Base-by-base conservation (phyloP, 768 basidiomycete species). In the Exidia glandulosa region DNA sequence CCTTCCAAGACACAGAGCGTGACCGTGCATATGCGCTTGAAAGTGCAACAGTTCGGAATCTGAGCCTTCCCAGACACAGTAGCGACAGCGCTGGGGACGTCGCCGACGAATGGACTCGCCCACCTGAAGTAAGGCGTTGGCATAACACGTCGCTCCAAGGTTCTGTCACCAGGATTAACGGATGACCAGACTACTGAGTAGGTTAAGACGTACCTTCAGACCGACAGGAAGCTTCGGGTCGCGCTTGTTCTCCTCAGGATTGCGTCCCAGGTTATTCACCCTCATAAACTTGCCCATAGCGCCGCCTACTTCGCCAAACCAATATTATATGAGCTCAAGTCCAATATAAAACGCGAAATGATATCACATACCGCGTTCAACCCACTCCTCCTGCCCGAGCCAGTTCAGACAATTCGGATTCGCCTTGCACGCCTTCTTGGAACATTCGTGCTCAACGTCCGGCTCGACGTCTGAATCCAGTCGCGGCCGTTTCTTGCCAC, bases 131-230 rank as follows among this genome's bases (percentile, higher is more conserved):
- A 89, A 96, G 23, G 92, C 92, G 70, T 96, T 96, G 62, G 91
- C 94, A 65, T 97, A 98, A 69, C 95, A 98, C 3, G 95, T 97
- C 19, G 94, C 94, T 3, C 95, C 95, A 23, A 98, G 81, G 70
- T 98, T 97, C 92, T 94, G 66, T 37, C 19, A 23, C 32, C 32
- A 32, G 13, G 23, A 29, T 19, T 31, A 34, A 59, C 57, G 34
- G 36, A 56, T 59, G 61, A 47, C 33, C 60, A 34, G 19, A 30
- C 59, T 10, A 56, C 60, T 23, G 48, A 30, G 7, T 57, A 13
- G 9, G 37, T 57, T 30, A 25, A 54, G 34, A 66, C 74, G 19
- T 66, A 88, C 92, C 78, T 81, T 88, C 62, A 94, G 73, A 27
- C 91, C 91, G 12, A 91, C 84, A 12, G 92, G 91, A 33, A 79